These are phyloP conservation scores for Gonium pectorale DNA, from an alignment of 139 green algal species.

Conservation along the genomic window DNA sequence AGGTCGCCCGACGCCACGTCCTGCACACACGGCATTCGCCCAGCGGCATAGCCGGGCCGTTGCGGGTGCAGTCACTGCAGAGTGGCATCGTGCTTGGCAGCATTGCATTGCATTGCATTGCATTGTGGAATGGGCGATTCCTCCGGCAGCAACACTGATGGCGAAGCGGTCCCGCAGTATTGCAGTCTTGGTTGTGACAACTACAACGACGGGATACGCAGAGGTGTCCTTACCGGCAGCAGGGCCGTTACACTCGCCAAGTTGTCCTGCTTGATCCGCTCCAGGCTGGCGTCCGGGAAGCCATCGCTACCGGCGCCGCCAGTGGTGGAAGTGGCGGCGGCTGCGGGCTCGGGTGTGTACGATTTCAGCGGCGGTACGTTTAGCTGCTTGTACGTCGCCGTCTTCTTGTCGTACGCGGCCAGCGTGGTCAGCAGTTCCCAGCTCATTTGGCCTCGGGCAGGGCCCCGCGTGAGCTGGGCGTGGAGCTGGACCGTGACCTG, in stretches of 20 bases:
- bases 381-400: slow-evolving; percentile 14
- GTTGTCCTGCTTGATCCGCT: slow-evolving; percentile 30
- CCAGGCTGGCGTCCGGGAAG: background rate
- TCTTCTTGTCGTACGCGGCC: slow-evolving; percentile 27
- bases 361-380: background rate
- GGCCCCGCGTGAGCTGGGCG: background rate
- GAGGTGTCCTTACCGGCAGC: background rate
- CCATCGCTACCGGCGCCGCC: background rate
- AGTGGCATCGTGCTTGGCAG: background rate
- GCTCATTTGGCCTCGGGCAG: background rate
- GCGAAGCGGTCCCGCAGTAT: background rate
- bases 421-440: slow-evolving; percentile 24
- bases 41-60: too few relatives aligned
- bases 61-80: background rate
- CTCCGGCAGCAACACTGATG: background rate
- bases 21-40: too few relatives aligned
- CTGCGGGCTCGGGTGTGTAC: background rate
- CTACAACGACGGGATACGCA: background rate
- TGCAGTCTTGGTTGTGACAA: background rate
- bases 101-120: background rate
- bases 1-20: background rate
- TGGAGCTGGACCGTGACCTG: slow-evolving; percentile 10
- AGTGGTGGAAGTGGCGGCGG: too few relatives aligned
- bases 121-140: background rate
- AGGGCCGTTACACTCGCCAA: background rate